These are phyloP conservation scores for Phytophthora rubi DNA, from an alignment of 352 stramenopile genomes.

Conservation along the genomic window DNA sequence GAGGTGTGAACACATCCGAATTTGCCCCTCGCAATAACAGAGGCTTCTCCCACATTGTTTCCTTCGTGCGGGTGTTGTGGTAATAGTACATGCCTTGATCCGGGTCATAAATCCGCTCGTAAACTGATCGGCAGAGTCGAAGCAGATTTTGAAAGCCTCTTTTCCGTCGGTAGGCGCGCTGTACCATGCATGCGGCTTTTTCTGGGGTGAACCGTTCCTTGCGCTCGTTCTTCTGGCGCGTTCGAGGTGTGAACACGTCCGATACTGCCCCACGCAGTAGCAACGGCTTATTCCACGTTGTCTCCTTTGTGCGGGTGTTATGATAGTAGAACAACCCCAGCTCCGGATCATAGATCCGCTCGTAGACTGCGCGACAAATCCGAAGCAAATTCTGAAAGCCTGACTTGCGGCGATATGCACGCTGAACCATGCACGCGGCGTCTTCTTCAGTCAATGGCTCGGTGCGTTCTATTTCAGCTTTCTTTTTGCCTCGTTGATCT, in stretches of 20 bases:
- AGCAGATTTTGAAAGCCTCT: slow-evolving; percentile 55
- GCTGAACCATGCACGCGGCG: slow-evolving; percentile 65
- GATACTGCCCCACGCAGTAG: slow-evolving; percentile 45
- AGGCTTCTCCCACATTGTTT: slow-evolving; percentile 76
- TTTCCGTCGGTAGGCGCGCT: slow-evolving; percentile 57
- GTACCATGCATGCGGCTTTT: slow-evolving; percentile 59
- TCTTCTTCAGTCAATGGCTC: slow-evolving; percentile 40
- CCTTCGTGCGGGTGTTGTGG: slow-evolving; percentile 78
- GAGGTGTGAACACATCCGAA: slow-evolving; percentile 59
- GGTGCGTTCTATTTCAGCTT: slow-evolving; percentile 1
- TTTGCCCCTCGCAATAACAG: slow-evolving; percentile 44
- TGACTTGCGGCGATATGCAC: slow-evolving; percentile 48
- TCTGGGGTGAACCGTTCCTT: slow-evolving; percentile 35
- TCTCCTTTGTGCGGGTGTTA: slow-evolving; percentile 77
- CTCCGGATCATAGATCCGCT: slow-evolving; percentile 70
- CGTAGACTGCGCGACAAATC: slow-evolving; percentile 64
- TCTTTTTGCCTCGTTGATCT: not conserved
- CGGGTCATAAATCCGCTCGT: slow-evolving; percentile 76
- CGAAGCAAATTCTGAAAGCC: slow-evolving; percentile 54
- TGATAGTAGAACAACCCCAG: slow-evolving; percentile 71
- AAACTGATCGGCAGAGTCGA: slow-evolving; percentile 54
- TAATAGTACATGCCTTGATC: slow-evolving; percentile 67
- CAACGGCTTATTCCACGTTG: slow-evolving; percentile 70
- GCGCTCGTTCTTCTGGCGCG: slow-evolving; percentile 42
- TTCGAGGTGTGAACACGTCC: slow-evolving; percentile 62